Conservation (phyloP, 2,329 filamentous ascomycete species). For the Ophiostoma novo-ulmi region DNA sequence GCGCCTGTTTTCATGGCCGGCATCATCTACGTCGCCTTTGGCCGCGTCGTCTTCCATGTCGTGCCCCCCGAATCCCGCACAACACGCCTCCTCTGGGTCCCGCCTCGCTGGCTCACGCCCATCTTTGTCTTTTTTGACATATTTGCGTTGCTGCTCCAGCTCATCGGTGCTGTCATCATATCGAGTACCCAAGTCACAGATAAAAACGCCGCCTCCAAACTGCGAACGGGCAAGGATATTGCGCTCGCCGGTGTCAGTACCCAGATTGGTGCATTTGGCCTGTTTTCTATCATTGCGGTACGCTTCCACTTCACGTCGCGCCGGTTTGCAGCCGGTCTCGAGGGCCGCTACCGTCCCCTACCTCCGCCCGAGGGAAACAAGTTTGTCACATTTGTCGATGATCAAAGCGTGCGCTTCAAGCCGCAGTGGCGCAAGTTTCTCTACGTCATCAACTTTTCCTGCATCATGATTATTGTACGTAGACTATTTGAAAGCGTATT, state of each 20-base stretch:
- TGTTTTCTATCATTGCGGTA: conserved; percentile 42
- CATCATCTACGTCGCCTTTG: conserved; percentile 38
- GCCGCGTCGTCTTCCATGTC: conserved; percentile 38
- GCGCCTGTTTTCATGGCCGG: conserved; percentile 37
- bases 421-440: conserved; percentile 38
- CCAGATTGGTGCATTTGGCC: conserved; percentile 43
- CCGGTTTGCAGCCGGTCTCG: conserved; percentile 33
- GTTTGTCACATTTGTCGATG: conserved; percentile 28
- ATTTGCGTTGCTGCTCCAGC: conserved; percentile 31
- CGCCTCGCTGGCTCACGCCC: conserved; percentile 35
- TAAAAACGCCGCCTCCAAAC: conserved; percentile 31
- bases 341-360: conserved; percentile 31
- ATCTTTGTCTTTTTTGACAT: conserved; percentile 38
- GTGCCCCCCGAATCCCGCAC: conserved; percentile 35
- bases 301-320: conserved; percentile 45
- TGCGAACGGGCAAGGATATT: conserved; percentile 35
- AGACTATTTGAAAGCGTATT: too few species aligned
- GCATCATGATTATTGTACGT: conserved; percentile 31
- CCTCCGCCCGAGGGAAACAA: conserved; percentile 33
- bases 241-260: conserved; percentile 38
- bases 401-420: conserved; percentile 27
- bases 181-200: conserved; percentile 35
- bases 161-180: conserved; percentile 39
- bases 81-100: conserved; percentile 36
- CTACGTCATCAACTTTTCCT: conserved; percentile 33